These are phyloP conservation scores for Barnettozyma wickerhamii DNA, from an alignment of 805 yeast genomes.

Conservation along the genomic window DNA sequence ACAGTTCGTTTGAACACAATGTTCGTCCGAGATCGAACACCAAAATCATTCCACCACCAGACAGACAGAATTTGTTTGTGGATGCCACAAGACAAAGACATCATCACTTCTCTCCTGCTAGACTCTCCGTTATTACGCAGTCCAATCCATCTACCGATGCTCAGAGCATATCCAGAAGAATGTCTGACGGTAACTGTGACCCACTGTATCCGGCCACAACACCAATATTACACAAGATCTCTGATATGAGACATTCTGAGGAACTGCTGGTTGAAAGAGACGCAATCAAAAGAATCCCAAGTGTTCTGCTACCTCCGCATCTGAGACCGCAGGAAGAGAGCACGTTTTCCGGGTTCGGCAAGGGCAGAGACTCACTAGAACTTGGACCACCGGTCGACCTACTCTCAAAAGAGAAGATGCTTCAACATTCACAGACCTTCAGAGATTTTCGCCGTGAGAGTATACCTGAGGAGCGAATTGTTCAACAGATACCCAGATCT, in stretches of 20 bases:
- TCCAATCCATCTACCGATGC: constrained; percentile 16
- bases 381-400: not conserved
- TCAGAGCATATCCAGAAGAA: constrained; percentile 6
- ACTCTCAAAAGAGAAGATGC: not conserved
- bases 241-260: constrained; percentile 7
- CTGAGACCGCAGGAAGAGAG: constrained; percentile 17
- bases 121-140: constrained; percentile 21
- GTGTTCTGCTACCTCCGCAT: constrained; percentile 25
- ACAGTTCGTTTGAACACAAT: not conserved
- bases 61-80: no score
- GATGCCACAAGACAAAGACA: constrained; percentile 1
- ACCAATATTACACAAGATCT: constrained; percentile 12
- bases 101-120: constrained; percentile 20
- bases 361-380: not conserved
- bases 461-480: constrained; percentile 12
- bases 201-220: constrained; percentile 5
- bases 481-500: constrained; percentile 23
- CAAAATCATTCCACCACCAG: not conserved
- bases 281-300: constrained; percentile 25
- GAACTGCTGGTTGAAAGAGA: constrained; percentile 20
- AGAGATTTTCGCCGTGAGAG: constrained; percentile 7
- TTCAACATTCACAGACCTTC: constrained; percentile 1
- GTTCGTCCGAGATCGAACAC: constrained; percentile 3
- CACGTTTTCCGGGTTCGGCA: not conserved
- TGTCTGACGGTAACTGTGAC: constrained; percentile 1